Conservation (phyloP, 345 rosid species). For the Brassica incana region DNA sequence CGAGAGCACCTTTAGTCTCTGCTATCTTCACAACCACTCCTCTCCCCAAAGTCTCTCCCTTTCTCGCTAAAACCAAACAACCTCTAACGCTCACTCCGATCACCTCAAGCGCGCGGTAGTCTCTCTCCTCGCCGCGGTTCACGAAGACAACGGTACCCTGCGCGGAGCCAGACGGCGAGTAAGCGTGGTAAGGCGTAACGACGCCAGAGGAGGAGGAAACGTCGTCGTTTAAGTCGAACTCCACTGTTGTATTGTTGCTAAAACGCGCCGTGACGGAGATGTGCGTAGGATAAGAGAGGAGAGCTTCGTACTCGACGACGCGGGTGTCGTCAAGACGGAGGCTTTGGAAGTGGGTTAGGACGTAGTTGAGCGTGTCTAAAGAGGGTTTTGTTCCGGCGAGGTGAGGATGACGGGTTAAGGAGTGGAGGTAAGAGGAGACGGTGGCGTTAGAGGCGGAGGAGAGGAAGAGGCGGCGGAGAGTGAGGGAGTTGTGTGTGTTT, state of each 20-base stretch:
- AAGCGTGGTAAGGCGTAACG: conserved; percentile 84
- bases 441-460: conserved; percentile 72
- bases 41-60: conserved; percentile 61
- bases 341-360: conserved; percentile 56
- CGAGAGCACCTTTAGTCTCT: conserved; percentile 68
- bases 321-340: conserved; percentile 61
- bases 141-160: conserved; percentile 60
- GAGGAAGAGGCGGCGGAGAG: conserved; percentile 58
- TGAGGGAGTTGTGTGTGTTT: conserved; percentile 41
- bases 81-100: conserved; percentile 66
- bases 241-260: conserved; percentile 45
- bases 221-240: conserved; percentile 46
- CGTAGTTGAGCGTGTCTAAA: conserved; percentile 54
- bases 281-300: conserved; percentile 71
- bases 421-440: conserved; percentile 73
- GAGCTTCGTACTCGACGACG: conserved; percentile 52
- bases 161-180: conserved; percentile 81
- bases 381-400: conserved; percentile 83
- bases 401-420: conserved; percentile 74
- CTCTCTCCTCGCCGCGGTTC: conserved; percentile 72
- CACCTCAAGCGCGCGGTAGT: conserved; percentile 57
- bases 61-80: conserved; percentile 61
- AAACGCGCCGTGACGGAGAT: conserved; percentile 57
- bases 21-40: conserved; percentile 64
- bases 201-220: conserved; percentile 16